These are phyloP conservation scores for Lentinula guzmanii DNA, from an alignment of 768 basidiomycete genomes.

Conservation along the genomic window DNA sequence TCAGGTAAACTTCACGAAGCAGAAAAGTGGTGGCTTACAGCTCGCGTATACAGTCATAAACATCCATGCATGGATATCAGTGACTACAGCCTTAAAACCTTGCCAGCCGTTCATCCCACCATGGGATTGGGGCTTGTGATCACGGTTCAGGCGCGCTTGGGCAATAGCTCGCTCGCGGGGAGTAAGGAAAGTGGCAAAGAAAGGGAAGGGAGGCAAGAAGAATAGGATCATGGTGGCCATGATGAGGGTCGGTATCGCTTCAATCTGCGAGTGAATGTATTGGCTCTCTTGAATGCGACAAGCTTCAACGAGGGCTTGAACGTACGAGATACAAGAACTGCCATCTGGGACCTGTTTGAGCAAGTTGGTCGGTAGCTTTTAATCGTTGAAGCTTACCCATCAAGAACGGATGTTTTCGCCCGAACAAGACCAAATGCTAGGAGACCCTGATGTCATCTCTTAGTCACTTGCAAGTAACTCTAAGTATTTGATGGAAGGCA, in stretches of 20 bases:
- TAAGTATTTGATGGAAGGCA: background rate
- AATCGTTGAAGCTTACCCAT: constrained; percentile 23
- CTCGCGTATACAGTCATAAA: constrained; percentile 48
- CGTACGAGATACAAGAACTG: constrained; percentile 51
- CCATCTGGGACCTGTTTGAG: constrained; percentile 31
- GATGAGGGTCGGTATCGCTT: constrained; percentile 48
- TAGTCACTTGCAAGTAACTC: background rate
- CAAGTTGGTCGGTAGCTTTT: background rate
- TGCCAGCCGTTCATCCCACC: constrained; percentile 53
- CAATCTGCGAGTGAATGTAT: constrained; percentile 28
- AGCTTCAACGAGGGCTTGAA: background rate
- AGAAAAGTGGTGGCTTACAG: constrained; percentile 27
- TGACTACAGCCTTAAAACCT: constrained; percentile 46
- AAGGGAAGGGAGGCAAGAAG: constrained; percentile 52
- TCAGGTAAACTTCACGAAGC: background rate
- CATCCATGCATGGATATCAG: constrained; percentile 46
- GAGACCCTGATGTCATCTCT: constrained; percentile 31
- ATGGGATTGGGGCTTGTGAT: constrained; percentile 52
- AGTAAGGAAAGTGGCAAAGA: constrained; percentile 44
- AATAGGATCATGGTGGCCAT: constrained; percentile 44
- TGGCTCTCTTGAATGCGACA: background rate
- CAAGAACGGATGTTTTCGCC: constrained; percentile 37
- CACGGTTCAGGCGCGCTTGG: constrained; percentile 47
- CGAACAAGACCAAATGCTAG: constrained; percentile 53
- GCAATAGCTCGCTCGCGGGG: constrained; percentile 50